These are phyloP conservation scores for Linum tenue DNA, from an alignment of 345 rosid genomes.

Conservation along the genomic window DNA sequence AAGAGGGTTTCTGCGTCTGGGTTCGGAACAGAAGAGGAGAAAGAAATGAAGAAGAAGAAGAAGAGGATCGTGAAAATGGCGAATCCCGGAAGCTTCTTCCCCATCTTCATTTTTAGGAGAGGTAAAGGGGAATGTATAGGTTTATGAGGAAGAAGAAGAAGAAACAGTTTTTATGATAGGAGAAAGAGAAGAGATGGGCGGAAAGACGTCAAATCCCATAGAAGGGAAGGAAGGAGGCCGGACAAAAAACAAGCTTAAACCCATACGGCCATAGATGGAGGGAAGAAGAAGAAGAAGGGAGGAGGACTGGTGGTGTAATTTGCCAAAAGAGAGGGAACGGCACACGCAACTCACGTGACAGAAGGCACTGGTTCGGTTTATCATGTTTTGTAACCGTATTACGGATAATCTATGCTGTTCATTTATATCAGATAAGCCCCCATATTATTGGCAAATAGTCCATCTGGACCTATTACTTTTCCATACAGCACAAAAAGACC, in stretches of 20 bases:
- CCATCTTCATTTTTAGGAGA: conserved; percentile 18
- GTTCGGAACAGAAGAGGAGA: conserved; percentile 15
- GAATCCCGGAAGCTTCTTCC: conserved; percentile 14
- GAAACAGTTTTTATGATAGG: background rate
- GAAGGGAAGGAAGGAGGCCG: background rate
- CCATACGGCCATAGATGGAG: conserved; percentile 20
- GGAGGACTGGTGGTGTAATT: background rate
- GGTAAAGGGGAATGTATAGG: background rate
- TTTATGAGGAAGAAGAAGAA: background rate
- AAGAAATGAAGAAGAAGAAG: conserved; percentile 4
- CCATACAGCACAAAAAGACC: background rate
- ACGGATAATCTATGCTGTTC: conserved; percentile 6
- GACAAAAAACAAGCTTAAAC: conserved; percentile 20
- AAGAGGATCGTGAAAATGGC: conserved; percentile 14
- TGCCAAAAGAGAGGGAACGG: background rate
- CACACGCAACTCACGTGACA: too few relatives aligned
- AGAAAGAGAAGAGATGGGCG: background rate
- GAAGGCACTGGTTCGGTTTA: background rate
- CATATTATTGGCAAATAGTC: too few relatives aligned
- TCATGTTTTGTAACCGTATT: conserved; percentile 20
- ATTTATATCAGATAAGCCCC: too few relatives aligned
- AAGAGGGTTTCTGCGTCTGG: conserved; percentile 34
- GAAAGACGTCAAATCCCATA: conserved; percentile 4
- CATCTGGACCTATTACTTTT: too few relatives aligned
- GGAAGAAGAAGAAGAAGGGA: background rate